These are phyloP conservation scores for Cryptosporidium meleagridis DNA, from an alignment of 169 alveolate genomes.

Conservation along the genomic window DNA sequence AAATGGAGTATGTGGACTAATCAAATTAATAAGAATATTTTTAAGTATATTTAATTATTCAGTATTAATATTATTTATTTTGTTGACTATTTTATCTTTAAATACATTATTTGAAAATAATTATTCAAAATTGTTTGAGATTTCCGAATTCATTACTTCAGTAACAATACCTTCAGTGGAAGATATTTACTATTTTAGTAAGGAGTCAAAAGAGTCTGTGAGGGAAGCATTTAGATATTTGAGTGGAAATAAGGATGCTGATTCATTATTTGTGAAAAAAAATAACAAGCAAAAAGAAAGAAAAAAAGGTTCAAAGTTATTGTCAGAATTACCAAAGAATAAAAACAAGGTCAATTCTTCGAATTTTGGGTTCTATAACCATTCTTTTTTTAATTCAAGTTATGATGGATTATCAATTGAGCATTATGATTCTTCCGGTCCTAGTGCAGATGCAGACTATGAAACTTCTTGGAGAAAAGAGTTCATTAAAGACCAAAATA, in stretches of 20 bases:
- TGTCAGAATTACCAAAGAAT: not conserved
- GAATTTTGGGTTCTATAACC: not conserved
- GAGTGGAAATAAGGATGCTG: not conserved
- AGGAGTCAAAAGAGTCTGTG: conserved; percentile 48
- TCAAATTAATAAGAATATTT: not conserved
- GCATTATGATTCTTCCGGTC: not conserved
- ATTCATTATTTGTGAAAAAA: not conserved
- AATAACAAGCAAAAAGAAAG: not conserved
- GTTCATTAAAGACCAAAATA: too few relatives aligned
- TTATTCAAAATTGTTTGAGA: not conserved
- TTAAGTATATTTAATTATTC: not conserved
- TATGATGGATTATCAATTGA: not conserved
- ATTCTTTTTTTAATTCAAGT: not conserved
- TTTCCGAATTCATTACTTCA: conserved; percentile 15
- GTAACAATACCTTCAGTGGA: conserved; percentile 44
- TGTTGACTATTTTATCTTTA: conserved; percentile 11
- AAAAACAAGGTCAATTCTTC: too few relatives aligned
- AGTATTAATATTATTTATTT: conserved; percentile 1
- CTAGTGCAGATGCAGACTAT: not conserved
- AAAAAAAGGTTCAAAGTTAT: not conserved
- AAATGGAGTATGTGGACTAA: not conserved
- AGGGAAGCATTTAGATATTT: conserved; percentile 42
- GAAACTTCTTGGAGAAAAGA: not conserved
- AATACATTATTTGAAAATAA: conserved; percentile 9
- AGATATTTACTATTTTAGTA: conserved; percentile 40